Conservation (phyloP, 2,329 filamentous ascomycete genomes). For the Tolypocladium sp. region DNA sequence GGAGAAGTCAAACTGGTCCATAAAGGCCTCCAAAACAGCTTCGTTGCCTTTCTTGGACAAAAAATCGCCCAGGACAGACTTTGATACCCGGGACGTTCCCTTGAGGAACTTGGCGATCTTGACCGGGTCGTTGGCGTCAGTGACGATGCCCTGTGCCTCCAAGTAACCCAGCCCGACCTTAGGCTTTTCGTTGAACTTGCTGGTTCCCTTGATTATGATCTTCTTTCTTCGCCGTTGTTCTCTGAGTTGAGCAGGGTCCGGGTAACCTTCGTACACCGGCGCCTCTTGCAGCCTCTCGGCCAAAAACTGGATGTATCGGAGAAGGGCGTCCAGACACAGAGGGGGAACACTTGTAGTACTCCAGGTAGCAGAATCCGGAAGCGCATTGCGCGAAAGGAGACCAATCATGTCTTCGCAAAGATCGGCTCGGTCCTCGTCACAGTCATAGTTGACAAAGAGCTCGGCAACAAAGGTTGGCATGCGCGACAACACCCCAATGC, state of each 20-base stretch:
- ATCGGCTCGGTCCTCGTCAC: conserved; percentile 82
- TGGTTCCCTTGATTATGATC: conserved; percentile 77
- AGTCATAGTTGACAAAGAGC: conserved; percentile 96
- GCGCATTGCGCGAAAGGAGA: conserved; percentile 82
- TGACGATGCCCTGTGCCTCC: conserved; percentile 76
- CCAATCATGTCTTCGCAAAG: conserved; percentile 94
- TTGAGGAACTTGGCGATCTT: conserved; percentile 80
- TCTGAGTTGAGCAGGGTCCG: conserved; percentile 54
- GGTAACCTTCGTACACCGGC: conserved; percentile 54
- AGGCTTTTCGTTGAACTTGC: conserved; percentile 91
- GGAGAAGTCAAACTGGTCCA: conserved; percentile 79
- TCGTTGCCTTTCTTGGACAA: conserved; percentile 88
- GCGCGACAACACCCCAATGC: conserved; percentile 79
- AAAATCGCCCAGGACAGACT: conserved; percentile 84
- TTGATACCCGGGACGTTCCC: conserved; percentile 80
- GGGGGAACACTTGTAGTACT: conserved; percentile 97
- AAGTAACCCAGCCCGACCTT: conserved; percentile 83
- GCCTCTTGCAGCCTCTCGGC: conserved; percentile 73
- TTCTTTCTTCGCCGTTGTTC: conserved; percentile 74
- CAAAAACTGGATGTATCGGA: conserved; percentile 87
- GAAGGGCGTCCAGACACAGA: conserved; percentile 81
- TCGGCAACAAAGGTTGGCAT: conserved; percentile 95
- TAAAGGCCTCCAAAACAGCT: conserved; percentile 71
- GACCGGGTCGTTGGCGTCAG: conserved; percentile 62
- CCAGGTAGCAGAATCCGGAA: conserved; percentile 96